Evolutionary conservation across 2,329 filamentous ascomycete genomes (phyloP), one percentile per base, ranked within the genome.

Genomic region (Juglanconis juglandina): DNA sequence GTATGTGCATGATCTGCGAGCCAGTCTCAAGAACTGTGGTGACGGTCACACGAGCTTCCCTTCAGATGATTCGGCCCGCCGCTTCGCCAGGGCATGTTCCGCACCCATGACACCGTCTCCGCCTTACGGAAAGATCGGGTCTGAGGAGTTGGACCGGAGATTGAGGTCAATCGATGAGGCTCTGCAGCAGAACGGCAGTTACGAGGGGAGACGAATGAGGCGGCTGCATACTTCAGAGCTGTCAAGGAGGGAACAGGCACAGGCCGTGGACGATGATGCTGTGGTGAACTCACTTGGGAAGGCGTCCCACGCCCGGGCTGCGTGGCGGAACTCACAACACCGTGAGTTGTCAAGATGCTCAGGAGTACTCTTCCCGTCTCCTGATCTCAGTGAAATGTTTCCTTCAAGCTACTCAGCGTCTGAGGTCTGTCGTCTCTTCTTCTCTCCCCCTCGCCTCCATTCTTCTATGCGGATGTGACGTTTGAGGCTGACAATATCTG

Each of bases 161-260:
- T 52, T 59, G 3, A 30, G 37, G 13, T 50, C 52, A 4, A 59
- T 55, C 7, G 52, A 39, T 11, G 13, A 50, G 9, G 17, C 39
- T 5, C 37, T 55, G 7, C 44, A 5, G 24, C 52, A 35, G 17
- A 52, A 30, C 0, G 17, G 8, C 2, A 30, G 13, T 17, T 11
- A 8, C 1, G 4, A 1, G 8, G 24, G 4, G 7, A 11, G 1
- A 17, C 13, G 13, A 34, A 14, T 11, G 6, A 39, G 24, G 30
- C 52, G 52, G 2, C 7, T 59, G 46, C 7, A 59, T 39, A 59
- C 46, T 4, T 59, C 46, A 7, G 58, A 59, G 17, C n/a, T 46
- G 10, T 42, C 52, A 2, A 7, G 32, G n/a, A 39, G 30, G 8
- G 37, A 24, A 51, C 35, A 46, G 3, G 10, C 37, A 24, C 30